Percentiles rank a stretch among this genome's conserved stretches.
phyloP scores from a whole-genome alignment of 441 rosid species.

The Adansonia madagascariensis region DNA sequence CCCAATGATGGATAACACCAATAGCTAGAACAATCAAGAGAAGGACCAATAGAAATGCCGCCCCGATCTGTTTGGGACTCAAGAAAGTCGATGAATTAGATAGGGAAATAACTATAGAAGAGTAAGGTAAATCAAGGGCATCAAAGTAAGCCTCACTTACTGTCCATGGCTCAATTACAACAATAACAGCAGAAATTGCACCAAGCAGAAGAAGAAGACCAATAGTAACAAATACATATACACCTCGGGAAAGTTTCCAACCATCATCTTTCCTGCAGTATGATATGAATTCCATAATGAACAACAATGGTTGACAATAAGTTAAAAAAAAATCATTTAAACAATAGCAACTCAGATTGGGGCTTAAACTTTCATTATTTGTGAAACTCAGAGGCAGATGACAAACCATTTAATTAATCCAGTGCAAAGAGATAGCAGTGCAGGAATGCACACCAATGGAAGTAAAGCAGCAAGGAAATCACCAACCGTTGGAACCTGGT shows the following conservation, averaged over 20 bases:
- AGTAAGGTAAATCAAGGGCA: constrained; percentile 24
- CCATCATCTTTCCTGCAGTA: constrained; percentile 95
- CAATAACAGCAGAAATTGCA: constrained; percentile 92
- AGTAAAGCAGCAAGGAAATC: constrained; percentile 99
- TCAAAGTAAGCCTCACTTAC: constrained; percentile 54
- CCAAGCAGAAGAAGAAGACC: constrained; percentile 97
- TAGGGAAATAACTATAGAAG: constrained; percentile 27
- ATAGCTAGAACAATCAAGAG: constrained; percentile 92
- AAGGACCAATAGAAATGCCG: constrained; percentile 89
- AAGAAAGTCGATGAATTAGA: constrained; percentile 41
- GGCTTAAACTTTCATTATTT: constrained; percentile 28
- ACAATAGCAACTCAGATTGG: constrained; percentile 23
- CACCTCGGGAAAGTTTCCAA: constrained; percentile 97
- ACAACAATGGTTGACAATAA: constrained; percentile 18
- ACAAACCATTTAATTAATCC: constrained; percentile 97
- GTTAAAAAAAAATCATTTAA: constrained; percentile 24
- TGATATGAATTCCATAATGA: not conserved
- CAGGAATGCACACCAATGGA: constrained; percentile 97
- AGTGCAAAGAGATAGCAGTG: constrained; percentile 82
- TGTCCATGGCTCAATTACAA: constrained; percentile 88
- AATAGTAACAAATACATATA: constrained; percentile 74
- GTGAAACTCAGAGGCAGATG: constrained; percentile 30
- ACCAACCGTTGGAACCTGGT: constrained; percentile 83
- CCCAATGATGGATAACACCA: constrained; percentile 98
- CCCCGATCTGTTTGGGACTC: constrained; percentile 78